Evolutionary conservation across 1,139 yeast species (phyloP).

Genomic region (Scheffersomyces cryptocercus): DNA sequence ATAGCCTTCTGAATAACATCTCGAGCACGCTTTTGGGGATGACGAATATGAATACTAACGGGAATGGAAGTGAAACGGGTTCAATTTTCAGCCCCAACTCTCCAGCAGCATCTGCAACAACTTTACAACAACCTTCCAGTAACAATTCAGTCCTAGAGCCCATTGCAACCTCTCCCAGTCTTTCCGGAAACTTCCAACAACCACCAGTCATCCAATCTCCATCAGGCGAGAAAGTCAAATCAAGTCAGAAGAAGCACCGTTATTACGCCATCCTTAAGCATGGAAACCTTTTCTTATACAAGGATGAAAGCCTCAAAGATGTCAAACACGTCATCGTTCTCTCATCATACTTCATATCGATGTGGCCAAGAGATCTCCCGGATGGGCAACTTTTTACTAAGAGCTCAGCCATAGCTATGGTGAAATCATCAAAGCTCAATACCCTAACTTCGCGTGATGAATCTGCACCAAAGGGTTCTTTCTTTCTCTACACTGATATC

Average conservation of each 20-base stretch:
- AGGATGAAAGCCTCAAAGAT: slow-evolving; percentile 63
- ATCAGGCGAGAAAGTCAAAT: slow-evolving; percentile 7
- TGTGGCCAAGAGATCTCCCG: slow-evolving; percentile 81
- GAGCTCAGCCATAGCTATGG: slow-evolving; percentile 73
- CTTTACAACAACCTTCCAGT: no score
- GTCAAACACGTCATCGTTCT: slow-evolving; percentile 81
- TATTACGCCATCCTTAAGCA: slow-evolving; percentile 74
- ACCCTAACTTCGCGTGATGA: neutral
- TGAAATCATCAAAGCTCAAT: slow-evolving; percentile 27
- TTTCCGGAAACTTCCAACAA: no score
- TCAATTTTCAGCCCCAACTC: no score
- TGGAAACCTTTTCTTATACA: slow-evolving; percentile 81
- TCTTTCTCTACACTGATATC: slow-evolving; percentile 73
- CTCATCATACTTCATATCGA: slow-evolving; percentile 64
- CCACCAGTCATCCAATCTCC: no score
- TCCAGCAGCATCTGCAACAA: no score
- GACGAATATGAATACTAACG: no score
- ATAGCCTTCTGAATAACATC: no score
- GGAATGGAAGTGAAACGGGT: no score
- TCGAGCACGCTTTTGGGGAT: no score
- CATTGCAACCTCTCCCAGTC: no score
- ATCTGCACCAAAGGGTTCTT: slow-evolving; percentile 52
- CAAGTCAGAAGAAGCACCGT: slow-evolving; percentile 52
- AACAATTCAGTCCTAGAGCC: no score
- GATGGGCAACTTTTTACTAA: slow-evolving; percentile 83